Evolutionary conservation across 2,329 filamentous ascomycete genomes (phyloP), one percentile per base, ranked within the genome.

Genomic region (Orbilia ellipsospora): DNA sequence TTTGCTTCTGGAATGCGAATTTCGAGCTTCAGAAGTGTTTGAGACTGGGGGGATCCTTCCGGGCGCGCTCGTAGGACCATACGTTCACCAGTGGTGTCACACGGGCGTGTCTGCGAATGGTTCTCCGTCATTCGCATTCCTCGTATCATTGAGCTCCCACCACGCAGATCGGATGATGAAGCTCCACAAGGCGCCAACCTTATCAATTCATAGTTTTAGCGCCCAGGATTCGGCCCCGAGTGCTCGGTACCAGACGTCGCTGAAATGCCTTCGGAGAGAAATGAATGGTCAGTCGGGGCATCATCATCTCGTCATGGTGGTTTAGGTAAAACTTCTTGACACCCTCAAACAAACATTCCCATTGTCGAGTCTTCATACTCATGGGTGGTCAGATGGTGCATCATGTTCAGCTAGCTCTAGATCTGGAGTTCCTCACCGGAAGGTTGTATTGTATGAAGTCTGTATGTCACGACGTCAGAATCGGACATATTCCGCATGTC

Each of bases 1-100:
- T 75, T 69, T 75, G 70, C 72, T 75, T 69, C 72, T 75, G 54
- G 72, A 75, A 75, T 69, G 72, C 44, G 59, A 36, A 36, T 36
- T 65, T 69, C 20, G 31, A 75, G 63, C 59, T 60, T 69, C 64
- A 64, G 64, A 51, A 50, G 18, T 56, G 72, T 69, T 67, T 69
- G 60, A 63, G 72, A 57, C 55, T 45, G 31, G 31, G 31, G 31
- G 31, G 31, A 36, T 40, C 64, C 42, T 18, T 55, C 23, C 18
- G 12, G n/a, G n/a, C 23, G 10, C 48, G n/a, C 42, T 20, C 26
- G 54, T 40, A 20, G 26, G 51, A 42, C 62, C 62, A 62, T 67
- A 36, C 51, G 48, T 51, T 63, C 57, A 18, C 57, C 70, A 68
- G 44, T 48, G 44, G 70, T 42, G 59, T 74, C 70, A 74, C 63